Base-by-base conservation (phyloP, 2,329 filamentous ascomycete genomes). In the Penicillium occitanis region DNA sequence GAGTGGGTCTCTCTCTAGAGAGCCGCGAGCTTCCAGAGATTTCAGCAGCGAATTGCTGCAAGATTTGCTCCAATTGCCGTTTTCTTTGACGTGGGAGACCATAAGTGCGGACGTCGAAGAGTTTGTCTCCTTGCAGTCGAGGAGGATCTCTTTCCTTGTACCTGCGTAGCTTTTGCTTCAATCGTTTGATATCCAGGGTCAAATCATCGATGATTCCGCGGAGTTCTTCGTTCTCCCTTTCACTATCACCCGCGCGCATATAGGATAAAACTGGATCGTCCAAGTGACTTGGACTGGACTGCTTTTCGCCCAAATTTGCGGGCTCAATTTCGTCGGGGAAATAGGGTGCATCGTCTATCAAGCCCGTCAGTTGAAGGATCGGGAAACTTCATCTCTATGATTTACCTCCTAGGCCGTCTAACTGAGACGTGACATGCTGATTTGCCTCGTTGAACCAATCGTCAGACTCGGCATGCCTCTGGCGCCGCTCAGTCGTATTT, bases 131-230 rank as follows among this genome's bases (percentile, higher is more conserved):
- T 57, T 89, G 87, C 40, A 88, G 85, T 60, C 93, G 78, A 69
- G 89, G 86, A 50, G 88, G 84, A 19, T 88, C 87, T 1, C 89
- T 87, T 68, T 87, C 88, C 75, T 91, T 90, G 68, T 91, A 91
- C 63, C 86, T 88, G 71, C 86, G 90, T 64, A 96, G 73, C 71
- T 88, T 87, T 70, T 90, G 88, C 78, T 89, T 93, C 68, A 96
- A 76, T 61, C 87, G 89, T 75, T 92, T 91, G 74, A 95, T 96
- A 73, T 93, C 90, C 30, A 96, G 82, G 0, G 92, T 96, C 66
- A 96, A 78, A 74, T 96, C 92, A 72, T 96, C 92, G 58, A 96
- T 96, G 17, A 96, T 91, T 70, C 90, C 90, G 57, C 92, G 85
- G 67, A 88, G 93, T 65, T 93, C 91, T 65, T 91, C 91, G 33